These are phyloP conservation scores for Aspergillus fischeri DNA, from an alignment of 2,329 filamentous ascomycete genomes.

Conservation along the genomic window DNA sequence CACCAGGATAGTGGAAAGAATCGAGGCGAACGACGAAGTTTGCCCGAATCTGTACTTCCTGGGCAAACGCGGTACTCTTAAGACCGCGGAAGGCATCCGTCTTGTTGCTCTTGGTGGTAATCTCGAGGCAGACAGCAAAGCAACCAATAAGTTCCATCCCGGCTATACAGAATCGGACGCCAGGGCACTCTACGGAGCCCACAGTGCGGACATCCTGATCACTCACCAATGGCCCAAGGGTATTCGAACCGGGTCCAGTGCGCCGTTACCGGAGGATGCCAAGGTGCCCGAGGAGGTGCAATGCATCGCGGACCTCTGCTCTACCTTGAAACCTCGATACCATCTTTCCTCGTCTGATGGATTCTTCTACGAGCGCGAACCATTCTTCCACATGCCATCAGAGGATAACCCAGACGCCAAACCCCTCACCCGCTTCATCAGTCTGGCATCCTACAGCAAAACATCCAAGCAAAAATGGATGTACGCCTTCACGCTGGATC, in stretches of 20 bases:
- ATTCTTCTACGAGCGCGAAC: slow-evolving; percentile 85
- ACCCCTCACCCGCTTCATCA: slow-evolving; percentile 81
- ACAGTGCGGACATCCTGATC: slow-evolving; percentile 78
- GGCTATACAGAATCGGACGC: slow-evolving; percentile 75
- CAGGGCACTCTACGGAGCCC: slow-evolving; percentile 68
- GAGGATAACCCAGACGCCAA: slow-evolving; percentile 52
- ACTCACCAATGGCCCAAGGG: slow-evolving; percentile 80
- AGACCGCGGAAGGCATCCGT: slow-evolving; percentile 82
- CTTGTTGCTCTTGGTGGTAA: slow-evolving; percentile 82
- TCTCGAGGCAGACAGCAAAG: slow-evolving; percentile 44
- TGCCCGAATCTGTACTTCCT: slow-evolving; percentile 90
- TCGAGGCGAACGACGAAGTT: slow-evolving; percentile 68
- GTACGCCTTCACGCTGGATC: slow-evolving; percentile 64
- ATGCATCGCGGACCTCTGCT: slow-evolving; percentile 72
- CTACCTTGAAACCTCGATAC: slow-evolving; percentile 80
- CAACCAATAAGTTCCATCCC: slow-evolving; percentile 66
- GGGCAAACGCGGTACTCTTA: slow-evolving; percentile 79
- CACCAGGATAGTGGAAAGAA: slow-evolving; percentile 62
- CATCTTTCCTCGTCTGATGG: slow-evolving; percentile 71
- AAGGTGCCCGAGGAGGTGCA: slow-evolving; percentile 54
- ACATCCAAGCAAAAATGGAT: slow-evolving; percentile 64
- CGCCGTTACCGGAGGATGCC: slow-evolving; percentile 54
- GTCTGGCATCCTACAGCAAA: slow-evolving; percentile 75
- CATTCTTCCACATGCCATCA: slow-evolving; percentile 69
- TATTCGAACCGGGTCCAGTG: slow-evolving; percentile 65